These are phyloP conservation scores for Bruguiera gymnorhiza DNA, from an alignment of 345 rosid genomes.

Conservation along the genomic window DNA sequence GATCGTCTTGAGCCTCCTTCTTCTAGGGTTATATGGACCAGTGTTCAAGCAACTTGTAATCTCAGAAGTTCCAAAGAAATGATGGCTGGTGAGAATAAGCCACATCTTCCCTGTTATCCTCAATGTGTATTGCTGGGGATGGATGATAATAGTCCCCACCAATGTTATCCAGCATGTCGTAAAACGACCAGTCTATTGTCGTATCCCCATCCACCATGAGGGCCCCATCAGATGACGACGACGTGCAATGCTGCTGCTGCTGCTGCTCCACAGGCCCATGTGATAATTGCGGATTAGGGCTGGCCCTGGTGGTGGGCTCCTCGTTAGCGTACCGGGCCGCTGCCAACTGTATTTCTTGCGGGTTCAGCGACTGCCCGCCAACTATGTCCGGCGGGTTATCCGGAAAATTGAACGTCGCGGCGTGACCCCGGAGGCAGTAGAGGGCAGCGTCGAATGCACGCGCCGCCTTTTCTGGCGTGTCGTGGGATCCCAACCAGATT, in stretches of 20 bases:
- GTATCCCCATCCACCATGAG: constrained; percentile 9
- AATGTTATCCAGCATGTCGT: constrained; percentile 24
- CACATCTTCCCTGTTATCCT: constrained; percentile 13
- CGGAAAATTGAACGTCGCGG: constrained; percentile 69
- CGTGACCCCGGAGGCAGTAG: constrained; percentile 60
- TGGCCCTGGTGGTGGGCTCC: not conserved
- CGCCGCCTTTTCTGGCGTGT: constrained; percentile 76
- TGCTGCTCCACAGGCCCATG: not conserved
- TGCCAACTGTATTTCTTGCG: constrained; percentile 51
- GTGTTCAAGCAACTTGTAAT: not conserved
- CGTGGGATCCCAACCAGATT: constrained; percentile 85
- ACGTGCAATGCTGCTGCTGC: not conserved
- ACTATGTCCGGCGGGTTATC: constrained; percentile 48
- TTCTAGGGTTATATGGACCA: too few relatives aligned
- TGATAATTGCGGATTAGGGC: not conserved
- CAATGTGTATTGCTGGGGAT: not conserved
- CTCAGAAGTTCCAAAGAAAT: constrained; percentile 56
- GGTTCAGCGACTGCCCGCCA: constrained; percentile 40
- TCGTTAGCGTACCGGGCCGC: constrained; percentile 57
- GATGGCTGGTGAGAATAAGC: constrained; percentile 26
- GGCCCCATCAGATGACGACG: constrained; percentile 21
- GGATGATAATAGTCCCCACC: constrained; percentile 6
- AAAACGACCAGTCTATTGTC: constrained; percentile 46
- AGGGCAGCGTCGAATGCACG: constrained; percentile 91
- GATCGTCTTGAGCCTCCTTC: too few relatives aligned